These are phyloP conservation scores for Talaromyces sp. DNA, from an alignment of 2,329 filamentous ascomycete genomes.

Conservation along the genomic window DNA sequence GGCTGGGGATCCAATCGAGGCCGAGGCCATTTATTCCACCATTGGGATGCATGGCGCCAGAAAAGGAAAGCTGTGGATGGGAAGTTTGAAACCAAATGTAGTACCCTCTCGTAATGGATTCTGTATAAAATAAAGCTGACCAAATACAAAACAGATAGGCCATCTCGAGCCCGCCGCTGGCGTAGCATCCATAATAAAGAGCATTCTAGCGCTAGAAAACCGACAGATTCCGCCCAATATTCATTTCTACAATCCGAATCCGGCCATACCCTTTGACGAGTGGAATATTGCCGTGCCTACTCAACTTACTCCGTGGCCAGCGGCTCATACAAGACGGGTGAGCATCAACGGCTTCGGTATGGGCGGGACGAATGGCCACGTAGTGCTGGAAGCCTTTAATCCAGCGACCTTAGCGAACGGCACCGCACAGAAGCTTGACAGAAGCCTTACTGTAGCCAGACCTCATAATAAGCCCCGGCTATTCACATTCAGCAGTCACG, in stretches of 20 bases:
- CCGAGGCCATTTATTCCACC: slow-evolving; percentile 14
- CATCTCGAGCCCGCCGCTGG: slow-evolving; percentile 53
- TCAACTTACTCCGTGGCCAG: slow-evolving; percentile 24
- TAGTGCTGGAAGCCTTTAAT: slow-evolving; percentile 24
- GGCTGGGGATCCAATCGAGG: slow-evolving; percentile 26
- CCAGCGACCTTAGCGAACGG: not conserved
- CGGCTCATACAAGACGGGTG: slow-evolving; percentile 21
- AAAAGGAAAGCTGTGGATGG: slow-evolving; percentile 25
- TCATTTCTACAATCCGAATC: slow-evolving; percentile 43
- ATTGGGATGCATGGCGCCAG: slow-evolving; percentile 16
- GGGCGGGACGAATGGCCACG: slow-evolving; percentile 28
- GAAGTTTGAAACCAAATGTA: slow-evolving; percentile 26
- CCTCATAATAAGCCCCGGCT: not conserved
- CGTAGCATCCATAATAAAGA: slow-evolving; percentile 49
- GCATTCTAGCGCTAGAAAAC: slow-evolving; percentile 43
- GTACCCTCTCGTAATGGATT: too few species aligned
- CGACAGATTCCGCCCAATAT: slow-evolving; percentile 44
- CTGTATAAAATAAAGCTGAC: too few species aligned
- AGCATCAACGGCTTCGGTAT: slow-evolving; percentile 31
- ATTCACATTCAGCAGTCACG: not conserved
- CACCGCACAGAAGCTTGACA: not conserved
- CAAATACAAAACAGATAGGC: slow-evolving; percentile 32
- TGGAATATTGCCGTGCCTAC: slow-evolving; percentile 21
- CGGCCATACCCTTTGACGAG: slow-evolving; percentile 35
- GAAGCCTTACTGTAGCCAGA: too few species aligned